Evolutionary conservation across 2,329 filamentous ascomycete genomes (phyloP), one percentile per base, ranked within the genome.

Genomic region (Teratosphaeria gauchensis): DNA sequence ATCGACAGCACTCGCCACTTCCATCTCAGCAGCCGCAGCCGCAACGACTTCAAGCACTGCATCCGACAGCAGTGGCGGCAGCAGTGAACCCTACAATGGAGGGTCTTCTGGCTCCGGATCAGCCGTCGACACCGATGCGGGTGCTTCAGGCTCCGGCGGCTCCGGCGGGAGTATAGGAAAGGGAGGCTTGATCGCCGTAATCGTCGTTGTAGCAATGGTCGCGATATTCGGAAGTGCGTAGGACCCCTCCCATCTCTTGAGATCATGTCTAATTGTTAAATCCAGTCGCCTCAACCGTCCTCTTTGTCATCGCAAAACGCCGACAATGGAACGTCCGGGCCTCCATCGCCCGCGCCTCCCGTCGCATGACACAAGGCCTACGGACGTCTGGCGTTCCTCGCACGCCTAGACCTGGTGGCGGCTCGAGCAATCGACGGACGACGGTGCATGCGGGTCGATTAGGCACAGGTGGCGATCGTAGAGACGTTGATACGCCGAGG

Each of bases 291-390:
- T 86, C 82, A 35, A 82, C 84, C 2, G 75, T 84, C 2, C 82
- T 94, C 31, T 95, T 88, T 76, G 90, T 86, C 72, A 72, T 92
- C 42, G 88, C 90, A 58, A 94, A 94, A 79, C 91, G 90, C 76
- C 84, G 86, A 53, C 88, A 92, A 73, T 94, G 90, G 90, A 88
- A 85, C 64, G 78, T 94, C 64, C 83, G 85, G 59, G 84, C 89
- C 69, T 87, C 80, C 32, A 78, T 95, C 59, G 82, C 86, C 58
- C 83, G 82, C 63, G 91, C 88, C 1, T 78, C 77, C 16, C 73
- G 76, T 51, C 75, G 76, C 30, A 60, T 79, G 52, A 78, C 77
- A 59, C 59, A 9, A 21, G 54, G 21, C 56, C 57, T 19, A 42
- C 54, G 58, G 24, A 21, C 59, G 56, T n/a, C 58, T 46, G 52